A percentile compares a stretch with the other conserved stretches of the same genome.
Evolutionary conservation across 768 basidiomycete species (phyloP).

Genomic region (Ramaria sp.): DNA sequence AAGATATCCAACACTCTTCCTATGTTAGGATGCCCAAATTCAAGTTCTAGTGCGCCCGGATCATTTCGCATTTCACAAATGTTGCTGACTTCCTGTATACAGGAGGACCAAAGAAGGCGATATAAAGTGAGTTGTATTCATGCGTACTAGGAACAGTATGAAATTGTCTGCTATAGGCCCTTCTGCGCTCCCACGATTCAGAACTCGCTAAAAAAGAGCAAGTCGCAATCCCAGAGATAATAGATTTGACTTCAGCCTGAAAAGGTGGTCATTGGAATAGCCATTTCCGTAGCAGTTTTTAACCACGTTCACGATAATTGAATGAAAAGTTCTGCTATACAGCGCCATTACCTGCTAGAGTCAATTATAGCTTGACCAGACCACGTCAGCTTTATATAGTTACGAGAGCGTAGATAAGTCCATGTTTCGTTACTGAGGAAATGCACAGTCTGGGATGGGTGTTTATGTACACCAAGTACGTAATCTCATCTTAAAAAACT

Average conservation of each 20-base stretch:
- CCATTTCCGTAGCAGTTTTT: not conserved
- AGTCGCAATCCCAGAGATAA: not conserved
- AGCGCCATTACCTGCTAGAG: too few relatives aligned
- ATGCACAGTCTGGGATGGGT: too few relatives aligned
- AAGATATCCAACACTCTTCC: not conserved
- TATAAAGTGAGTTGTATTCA: not conserved
- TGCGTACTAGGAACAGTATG: not conserved
- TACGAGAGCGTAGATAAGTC: too few relatives aligned
- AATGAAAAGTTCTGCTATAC: not conserved
- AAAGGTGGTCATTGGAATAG: not conserved
- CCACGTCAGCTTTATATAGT: too few relatives aligned
- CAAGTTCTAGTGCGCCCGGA: not conserved
- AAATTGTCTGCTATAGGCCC: not conserved
- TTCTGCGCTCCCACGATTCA: not conserved
- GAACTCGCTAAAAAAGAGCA: not conserved
- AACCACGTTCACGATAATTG: not conserved
- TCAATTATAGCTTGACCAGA: not conserved
- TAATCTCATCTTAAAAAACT: not conserved
- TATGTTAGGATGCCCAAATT: not conserved
- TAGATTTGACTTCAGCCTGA: not conserved
- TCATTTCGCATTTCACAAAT: not conserved
- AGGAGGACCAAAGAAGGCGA: not conserved
- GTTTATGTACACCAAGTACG: not conserved
- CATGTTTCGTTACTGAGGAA: too few relatives aligned
- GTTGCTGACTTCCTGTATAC: not conserved